Evolutionary conservation across 2,329 filamentous ascomycete genomes (phyloP), one percentile per base, ranked within the genome.

Genomic region (Emydomyces testavorans): DNA sequence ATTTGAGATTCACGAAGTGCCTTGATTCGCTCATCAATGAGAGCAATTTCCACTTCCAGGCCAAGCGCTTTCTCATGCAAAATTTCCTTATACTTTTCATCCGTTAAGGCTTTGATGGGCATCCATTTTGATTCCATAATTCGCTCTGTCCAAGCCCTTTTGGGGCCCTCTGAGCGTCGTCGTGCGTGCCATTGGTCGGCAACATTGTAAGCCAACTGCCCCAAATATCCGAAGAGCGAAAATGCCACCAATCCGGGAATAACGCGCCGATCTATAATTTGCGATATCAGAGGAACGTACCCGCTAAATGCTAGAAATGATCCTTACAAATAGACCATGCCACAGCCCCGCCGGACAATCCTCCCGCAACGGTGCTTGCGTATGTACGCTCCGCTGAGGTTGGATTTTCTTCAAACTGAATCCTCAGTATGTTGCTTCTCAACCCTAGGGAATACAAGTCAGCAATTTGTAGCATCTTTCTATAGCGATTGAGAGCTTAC

Each of bases 11-110:
- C 59, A 55, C 66, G 69, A 23, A 80, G 59, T 32, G 66, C 70
- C 40, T 72, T 74, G 55, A 92, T 85, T 58, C 78, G 79, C 46
- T 90, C 85, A 57, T 92, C 84, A 29, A 90, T 71, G 4, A 92
- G 63, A 0, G 84, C 80, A 62, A 92, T 87, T 52, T 90, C 83
- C 1, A 78, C 83, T 54, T 92, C 82, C 2, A 90, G 67, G 52
- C 71, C 74, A 21, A 90, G 62, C 34, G 87, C 66, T 65, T 82
- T 86, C 61, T 89, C 83, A 24, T 73, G 70, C 58, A 92, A 70
- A 66, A 87, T 79, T 1, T 73, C 67, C 50, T 76, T 75, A 59
- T 92, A 92, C 56, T 92, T 80, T 21, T 82, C 74, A 55, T 92
- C 81, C 0, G 78, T 78, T 21, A 92, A 67, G 10, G 76, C 75